Evolutionary conservation across 2,329 filamentous ascomycete species (phyloP), one percentile per base, ranked within the genome.

Genomic region (Elsinoe ampelina): DNA sequence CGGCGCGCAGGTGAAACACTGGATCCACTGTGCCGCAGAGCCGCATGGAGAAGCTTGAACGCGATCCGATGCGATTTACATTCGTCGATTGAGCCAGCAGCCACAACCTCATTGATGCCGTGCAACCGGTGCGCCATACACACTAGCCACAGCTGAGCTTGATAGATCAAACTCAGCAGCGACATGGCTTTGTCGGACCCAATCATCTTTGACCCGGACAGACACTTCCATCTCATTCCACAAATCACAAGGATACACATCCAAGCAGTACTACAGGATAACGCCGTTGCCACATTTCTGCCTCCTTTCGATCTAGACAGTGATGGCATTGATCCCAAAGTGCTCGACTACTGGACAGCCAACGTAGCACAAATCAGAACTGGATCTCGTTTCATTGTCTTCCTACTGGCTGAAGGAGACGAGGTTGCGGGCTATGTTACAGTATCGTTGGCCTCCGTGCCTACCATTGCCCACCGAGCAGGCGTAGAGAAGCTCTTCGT

Each of bases 401-500:
- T 67, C 10, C 63, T 66, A 43, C 55, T 63, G 38, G 48, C 58
- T 2, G 55, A 30, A 8, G 26, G 34, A 5, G 38, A 62, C 2
- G 54, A 51, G 4, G 71, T 84, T 26, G 73, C 80, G 58, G 82
- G 82, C 5, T 74, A 80, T 39, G 80, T 79, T 20, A 80, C 80
- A 73, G 70, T 85, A 2, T 65, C 62, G 47, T 74, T 77, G 67
- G 77, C 79, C 5, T 67, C 69, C 15, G 73, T 72, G 3, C 78
- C 85, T 66, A 84, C 82, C 3, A 80, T 76, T 0, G 73, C 75
- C 0, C 81, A 81, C 61, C 72, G 81, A 30, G 80, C 72, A 2
- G 62, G 68, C 8, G 77, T 85, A 1, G 77, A 85, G 67, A 80
- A 81, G 65, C 70, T 85, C 35, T 70, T 85, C 38, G 73, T 85